Evolutionary conservation across 2,329 filamentous ascomycete genomes (phyloP).

Genomic region (Cladobotryum protrusum): DNA sequence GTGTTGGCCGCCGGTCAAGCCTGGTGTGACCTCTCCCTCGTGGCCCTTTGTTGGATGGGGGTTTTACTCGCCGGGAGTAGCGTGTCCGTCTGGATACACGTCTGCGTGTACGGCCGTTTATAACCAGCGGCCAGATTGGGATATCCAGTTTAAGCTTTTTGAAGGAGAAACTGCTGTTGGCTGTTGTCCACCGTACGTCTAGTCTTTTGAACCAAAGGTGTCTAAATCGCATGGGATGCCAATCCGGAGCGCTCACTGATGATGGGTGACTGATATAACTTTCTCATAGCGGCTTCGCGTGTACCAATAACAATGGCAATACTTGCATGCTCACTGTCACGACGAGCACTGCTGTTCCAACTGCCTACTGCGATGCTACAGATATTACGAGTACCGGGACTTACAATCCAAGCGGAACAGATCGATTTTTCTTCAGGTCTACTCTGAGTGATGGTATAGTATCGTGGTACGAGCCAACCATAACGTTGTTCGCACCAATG

Average conservation of each 20-base stretch:
- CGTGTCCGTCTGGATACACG: conserved; percentile 26
- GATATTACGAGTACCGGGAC: background rate
- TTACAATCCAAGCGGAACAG: conserved; percentile 1
- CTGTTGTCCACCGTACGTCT: conserved; percentile 26
- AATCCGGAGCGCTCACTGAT: no score
- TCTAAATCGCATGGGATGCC: background rate
- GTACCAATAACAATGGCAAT: conserved; percentile 11
- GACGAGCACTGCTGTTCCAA: background rate
- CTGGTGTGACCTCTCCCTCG: conserved; percentile 9
- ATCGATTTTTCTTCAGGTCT: conserved; percentile 2
- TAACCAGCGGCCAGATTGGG: conserved; percentile 14
- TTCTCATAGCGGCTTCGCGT: conserved; percentile 9
- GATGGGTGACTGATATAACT: background rate
- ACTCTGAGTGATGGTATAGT: background rate
- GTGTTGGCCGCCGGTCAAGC: conserved; percentile 24
- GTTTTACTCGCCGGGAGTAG: conserved; percentile 30
- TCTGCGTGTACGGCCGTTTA: conserved; percentile 25
- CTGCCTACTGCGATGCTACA: conserved; percentile 3
- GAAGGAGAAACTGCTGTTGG: conserved; percentile 26
- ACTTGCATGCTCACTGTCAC: conserved; percentile 8
- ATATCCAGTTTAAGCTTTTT: conserved; percentile 22
- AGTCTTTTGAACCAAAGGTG: background rate
- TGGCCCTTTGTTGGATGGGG: conserved; percentile 25
- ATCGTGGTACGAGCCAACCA: conserved; percentile 1
- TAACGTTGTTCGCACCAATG: conserved; percentile 22